These are phyloP conservation scores for Senna tora DNA, from an alignment of 306 rosid species.

Conservation along the genomic window DNA sequence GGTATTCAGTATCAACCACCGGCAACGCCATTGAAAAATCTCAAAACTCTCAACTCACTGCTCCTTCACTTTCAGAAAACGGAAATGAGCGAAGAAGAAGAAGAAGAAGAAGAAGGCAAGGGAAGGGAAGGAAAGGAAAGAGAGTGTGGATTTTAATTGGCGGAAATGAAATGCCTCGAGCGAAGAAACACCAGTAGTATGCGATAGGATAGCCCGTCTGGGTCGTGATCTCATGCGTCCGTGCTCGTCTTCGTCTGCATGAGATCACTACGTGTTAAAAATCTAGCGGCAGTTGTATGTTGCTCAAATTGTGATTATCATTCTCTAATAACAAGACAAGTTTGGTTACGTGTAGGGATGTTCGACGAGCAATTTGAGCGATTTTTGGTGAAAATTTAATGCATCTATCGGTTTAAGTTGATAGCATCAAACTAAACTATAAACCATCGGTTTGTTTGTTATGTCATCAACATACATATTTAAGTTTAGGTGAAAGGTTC, in stretches of 20 bases:
- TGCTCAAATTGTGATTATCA: too few relatives aligned
- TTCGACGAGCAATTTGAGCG: too few relatives aligned
- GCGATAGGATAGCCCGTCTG: conserved; percentile 11
- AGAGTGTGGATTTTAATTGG: neutral
- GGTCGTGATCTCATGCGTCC: neutral
- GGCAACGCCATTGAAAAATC: conserved; percentile 63
- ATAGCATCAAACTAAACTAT: too few relatives aligned
- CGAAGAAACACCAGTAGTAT: neutral
- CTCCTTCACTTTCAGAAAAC: neutral
- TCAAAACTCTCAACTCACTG: neutral
- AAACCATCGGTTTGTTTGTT: too few relatives aligned
- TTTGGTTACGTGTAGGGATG: too few relatives aligned
- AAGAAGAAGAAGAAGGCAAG: neutral
- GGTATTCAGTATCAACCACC: conserved; percentile 71
- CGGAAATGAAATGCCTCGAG: neutral
- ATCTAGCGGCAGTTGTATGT: too few relatives aligned
- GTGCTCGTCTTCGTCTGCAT: neutral
- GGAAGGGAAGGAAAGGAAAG: too few relatives aligned
- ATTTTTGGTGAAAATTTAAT: too few relatives aligned
- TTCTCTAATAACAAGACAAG: too few relatives aligned
- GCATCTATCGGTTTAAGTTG: too few relatives aligned
- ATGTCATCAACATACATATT: too few relatives aligned
- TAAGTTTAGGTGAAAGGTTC: too few relatives aligned
- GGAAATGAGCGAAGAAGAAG: conserved; percentile 15
- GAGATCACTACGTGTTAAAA: conserved; percentile 16